A percentile compares a stretch with the other conserved stretches of the same genome.
Conservation (phyloP, 2,329 filamentous ascomycete genomes). For the Claviceps purpurea region DNA sequence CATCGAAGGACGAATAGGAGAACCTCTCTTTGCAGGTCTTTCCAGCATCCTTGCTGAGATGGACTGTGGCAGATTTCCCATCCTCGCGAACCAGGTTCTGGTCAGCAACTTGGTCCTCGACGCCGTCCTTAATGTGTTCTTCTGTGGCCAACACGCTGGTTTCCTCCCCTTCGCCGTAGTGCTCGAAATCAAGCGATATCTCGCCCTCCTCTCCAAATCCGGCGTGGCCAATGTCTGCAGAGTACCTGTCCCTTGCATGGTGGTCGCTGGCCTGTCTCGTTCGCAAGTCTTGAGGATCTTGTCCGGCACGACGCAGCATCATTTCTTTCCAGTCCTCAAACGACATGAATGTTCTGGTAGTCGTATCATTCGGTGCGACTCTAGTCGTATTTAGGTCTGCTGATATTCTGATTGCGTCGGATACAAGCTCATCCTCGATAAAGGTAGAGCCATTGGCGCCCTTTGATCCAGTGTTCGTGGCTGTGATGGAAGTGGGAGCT, state of each 20-base stretch:
- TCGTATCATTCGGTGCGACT: slow-evolving; percentile 4
- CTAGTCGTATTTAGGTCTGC: slow-evolving; percentile 1
- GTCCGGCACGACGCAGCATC: slow-evolving; percentile 75
- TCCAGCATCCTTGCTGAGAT: slow-evolving; percentile 80
- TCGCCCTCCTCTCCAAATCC: slow-evolving; percentile 78
- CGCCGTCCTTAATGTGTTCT: slow-evolving; percentile 9
- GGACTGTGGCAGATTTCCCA: slow-evolving; percentile 36
- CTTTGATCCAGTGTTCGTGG: background rate
- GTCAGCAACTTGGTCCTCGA: slow-evolving; percentile 21
- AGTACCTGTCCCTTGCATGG: slow-evolving; percentile 31
- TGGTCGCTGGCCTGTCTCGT: slow-evolving; percentile 42
- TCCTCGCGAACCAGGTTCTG: slow-evolving; percentile 28
- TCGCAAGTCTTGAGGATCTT: slow-evolving; percentile 54
- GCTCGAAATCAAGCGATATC: slow-evolving; percentile 49
- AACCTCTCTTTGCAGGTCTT: slow-evolving; percentile 97
- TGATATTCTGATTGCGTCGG: background rate
- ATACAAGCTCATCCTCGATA: background rate
- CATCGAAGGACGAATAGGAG: slow-evolving; percentile 96
- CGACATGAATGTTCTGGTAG: slow-evolving; percentile 57
- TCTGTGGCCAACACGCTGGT: background rate
- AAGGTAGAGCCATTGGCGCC: background rate
- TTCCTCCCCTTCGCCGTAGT: slow-evolving; percentile 13
- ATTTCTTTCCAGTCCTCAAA: slow-evolving; percentile 98
- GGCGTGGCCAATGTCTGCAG: slow-evolving; percentile 57
- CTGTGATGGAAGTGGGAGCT: slow-evolving; percentile 7